phyloP scores from a whole-genome alignment of 352 stramenopile genomes.

The Pythium coloratum region DNA sequence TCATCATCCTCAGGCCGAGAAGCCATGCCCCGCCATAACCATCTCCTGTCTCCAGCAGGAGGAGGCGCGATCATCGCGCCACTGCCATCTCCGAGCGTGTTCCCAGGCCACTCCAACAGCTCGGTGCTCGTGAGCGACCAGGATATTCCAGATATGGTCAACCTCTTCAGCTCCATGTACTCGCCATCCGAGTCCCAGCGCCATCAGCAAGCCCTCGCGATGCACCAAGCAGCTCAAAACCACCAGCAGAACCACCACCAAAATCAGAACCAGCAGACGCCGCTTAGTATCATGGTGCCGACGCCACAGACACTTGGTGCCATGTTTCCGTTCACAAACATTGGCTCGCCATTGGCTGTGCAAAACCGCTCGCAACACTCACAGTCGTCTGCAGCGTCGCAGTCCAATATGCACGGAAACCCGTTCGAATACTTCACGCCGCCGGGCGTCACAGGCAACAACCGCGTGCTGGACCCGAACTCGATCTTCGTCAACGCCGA shows the following conservation, averaged over 20 bases:
- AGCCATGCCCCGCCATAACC: slow-evolving; percentile 9
- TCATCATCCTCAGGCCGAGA: slow-evolving; percentile 24
- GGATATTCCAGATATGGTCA: slow-evolving; percentile 62
- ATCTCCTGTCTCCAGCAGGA: slow-evolving; percentile 3
- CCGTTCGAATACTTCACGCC: slow-evolving; percentile 67
- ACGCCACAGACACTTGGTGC: slow-evolving; percentile 28
- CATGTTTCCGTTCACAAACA: slow-evolving; percentile 32
- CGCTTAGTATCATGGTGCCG: slow-evolving; percentile 39
- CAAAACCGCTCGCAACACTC: background rate
- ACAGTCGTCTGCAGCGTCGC: background rate
- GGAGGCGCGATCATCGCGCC: slow-evolving; percentile 4
- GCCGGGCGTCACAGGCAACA: slow-evolving; percentile 39
- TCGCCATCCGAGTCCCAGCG: slow-evolving; percentile 30
- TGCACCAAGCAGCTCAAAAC: background rate
- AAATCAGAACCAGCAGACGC: slow-evolving; percentile 12
- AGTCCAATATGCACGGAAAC: slow-evolving; percentile 7
- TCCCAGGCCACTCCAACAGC: slow-evolving; percentile 14
- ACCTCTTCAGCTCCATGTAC: slow-evolving; percentile 72
- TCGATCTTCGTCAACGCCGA: slow-evolving; percentile 48
- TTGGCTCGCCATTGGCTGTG: slow-evolving; percentile 7
- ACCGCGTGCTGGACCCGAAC: slow-evolving; percentile 32
- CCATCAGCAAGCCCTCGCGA: background rate
- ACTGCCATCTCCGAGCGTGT: slow-evolving; percentile 18
- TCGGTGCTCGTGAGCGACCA: slow-evolving; percentile 32
- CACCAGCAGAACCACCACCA: slow-evolving; percentile 3